Percentiles rank a stretch among this genome's conserved stretches.
phyloP scores from a whole-genome alignment of 371 early-diverging fungal species.

The Mucor mucedo region DNA sequence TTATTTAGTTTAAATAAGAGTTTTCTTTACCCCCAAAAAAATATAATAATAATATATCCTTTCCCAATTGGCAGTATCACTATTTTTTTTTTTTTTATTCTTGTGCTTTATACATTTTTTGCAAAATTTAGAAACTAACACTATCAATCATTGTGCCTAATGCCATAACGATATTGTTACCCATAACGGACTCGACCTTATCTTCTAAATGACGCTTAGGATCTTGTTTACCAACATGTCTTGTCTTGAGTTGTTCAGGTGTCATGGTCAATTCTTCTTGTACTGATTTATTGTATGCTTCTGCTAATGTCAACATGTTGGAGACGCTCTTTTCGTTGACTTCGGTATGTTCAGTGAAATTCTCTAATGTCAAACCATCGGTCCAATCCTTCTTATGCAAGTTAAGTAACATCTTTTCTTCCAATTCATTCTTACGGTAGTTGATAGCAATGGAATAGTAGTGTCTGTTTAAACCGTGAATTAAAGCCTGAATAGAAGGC shows the following conservation, averaged over 20 bases:
- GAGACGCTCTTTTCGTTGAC: constrained; percentile 84
- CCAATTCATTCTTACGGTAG: constrained; percentile 98
- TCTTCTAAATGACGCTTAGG: constrained; percentile 97
- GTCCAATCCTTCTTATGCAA: constrained; percentile 99
- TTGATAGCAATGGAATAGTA: constrained; percentile 99
- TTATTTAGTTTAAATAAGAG: constrained; percentile 1
- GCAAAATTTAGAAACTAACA: constrained; percentile 62
- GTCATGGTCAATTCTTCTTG: constrained; percentile 94
- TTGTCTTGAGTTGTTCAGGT: constrained; percentile 92
- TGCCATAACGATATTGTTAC: constrained; percentile 93
- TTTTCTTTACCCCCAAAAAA: not conserved
- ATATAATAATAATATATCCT: not conserved
- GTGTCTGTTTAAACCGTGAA: constrained; percentile 99
- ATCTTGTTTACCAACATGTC: constrained; percentile 98
- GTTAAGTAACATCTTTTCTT: constrained; percentile 99
- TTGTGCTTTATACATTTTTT: not conserved
- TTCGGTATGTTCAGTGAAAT: constrained; percentile 82
- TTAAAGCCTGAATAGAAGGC: constrained; percentile 97
- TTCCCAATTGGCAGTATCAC: not conserved
- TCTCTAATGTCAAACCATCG: constrained; percentile 89
- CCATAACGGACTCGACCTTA: constrained; percentile 88
- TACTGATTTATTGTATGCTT: constrained; percentile 94
- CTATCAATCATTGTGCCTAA: constrained; percentile 92
- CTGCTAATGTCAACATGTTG: constrained; percentile 86
- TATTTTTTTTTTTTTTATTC: not conserved